These are phyloP conservation scores for Lotus japonicus DNA, from an alignment of 306 rosid genomes.

Conservation along the genomic window DNA sequence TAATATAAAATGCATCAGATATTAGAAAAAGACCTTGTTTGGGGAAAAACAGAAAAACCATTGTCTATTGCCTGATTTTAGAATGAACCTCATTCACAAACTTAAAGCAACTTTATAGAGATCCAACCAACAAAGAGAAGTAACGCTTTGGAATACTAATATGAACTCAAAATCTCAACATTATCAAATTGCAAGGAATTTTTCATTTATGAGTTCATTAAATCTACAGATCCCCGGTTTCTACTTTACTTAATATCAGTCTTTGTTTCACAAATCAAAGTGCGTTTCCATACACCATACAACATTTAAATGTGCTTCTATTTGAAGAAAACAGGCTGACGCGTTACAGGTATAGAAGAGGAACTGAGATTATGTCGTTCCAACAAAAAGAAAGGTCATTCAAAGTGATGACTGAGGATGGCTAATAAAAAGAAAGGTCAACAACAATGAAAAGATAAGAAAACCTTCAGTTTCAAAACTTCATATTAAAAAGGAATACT, in stretches of 20 bases:
- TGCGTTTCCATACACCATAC: not conserved
- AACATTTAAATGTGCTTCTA: not conserved
- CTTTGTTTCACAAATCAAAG: not conserved
- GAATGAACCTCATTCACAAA: not conserved
- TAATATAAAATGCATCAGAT: not conserved
- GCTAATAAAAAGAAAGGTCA: too few relatives aligned
- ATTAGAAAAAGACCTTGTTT: not conserved
- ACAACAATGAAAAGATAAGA: too few relatives aligned
- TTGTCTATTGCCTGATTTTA: not conserved
- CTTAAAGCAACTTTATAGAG: not conserved
- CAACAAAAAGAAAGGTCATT: not conserved
- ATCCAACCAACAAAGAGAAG: not conserved
- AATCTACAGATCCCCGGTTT: not conserved
- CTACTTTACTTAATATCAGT: not conserved
- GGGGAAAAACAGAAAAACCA: not conserved
- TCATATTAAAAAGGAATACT: too few relatives aligned
- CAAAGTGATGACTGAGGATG: not conserved
- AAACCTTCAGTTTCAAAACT: too few relatives aligned
- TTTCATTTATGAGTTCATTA: not conserved
- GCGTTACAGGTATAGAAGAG: not conserved
- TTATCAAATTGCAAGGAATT: not conserved
- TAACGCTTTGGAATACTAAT: not conserved
- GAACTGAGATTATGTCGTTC: not conserved
- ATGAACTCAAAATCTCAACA: not conserved
- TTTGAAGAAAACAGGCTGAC: not conserved